Conservation (phyloP, 345 rosid genomes). For the Hibiscus tridactylites region DNA sequence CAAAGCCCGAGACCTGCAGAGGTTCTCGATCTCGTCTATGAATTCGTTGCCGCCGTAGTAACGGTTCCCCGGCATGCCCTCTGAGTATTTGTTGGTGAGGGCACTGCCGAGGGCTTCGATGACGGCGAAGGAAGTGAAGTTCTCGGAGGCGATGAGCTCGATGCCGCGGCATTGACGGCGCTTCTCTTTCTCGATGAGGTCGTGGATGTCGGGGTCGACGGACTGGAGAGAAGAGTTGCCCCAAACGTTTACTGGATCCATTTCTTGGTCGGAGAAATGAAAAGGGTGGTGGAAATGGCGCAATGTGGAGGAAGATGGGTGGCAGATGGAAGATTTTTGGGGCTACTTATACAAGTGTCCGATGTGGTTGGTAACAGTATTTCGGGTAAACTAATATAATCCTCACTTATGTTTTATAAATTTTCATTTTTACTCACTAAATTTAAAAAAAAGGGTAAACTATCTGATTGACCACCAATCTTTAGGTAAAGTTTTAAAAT, state of each 20-base stretch:
- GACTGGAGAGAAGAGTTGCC: slow-evolving; percentile 56
- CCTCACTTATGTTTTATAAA: too few species aligned
- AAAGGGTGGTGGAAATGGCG: not conserved
- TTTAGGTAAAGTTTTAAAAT: too few species aligned
- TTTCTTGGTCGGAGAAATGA: slow-evolving; percentile 4
- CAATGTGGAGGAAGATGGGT: not conserved
- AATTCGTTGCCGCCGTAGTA: slow-evolving; percentile 95
- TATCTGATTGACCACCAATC: too few species aligned
- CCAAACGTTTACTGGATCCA: slow-evolving; percentile 82
- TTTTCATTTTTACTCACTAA: too few species aligned
- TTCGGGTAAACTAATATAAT: too few species aligned
- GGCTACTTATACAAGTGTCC: not conserved
- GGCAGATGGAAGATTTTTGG: not conserved
- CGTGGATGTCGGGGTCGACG: slow-evolving; percentile 88
- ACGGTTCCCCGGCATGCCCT: slow-evolving; percentile 95
- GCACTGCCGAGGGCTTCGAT: slow-evolving; percentile 97
- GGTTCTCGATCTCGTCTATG: slow-evolving; percentile 91
- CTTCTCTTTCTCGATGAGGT: slow-evolving; percentile 64
- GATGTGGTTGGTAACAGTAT: not conserved
- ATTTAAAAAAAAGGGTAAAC: too few species aligned
- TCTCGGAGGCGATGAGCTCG: slow-evolving; percentile 97
- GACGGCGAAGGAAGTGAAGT: slow-evolving; percentile 96
- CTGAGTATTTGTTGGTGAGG: slow-evolving; percentile 95
- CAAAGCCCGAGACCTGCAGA: slow-evolving; percentile 81
- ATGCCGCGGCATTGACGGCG: slow-evolving; percentile 93